Conservation (phyloP, 306 rosid species). For the Argentina anserina region DNA sequence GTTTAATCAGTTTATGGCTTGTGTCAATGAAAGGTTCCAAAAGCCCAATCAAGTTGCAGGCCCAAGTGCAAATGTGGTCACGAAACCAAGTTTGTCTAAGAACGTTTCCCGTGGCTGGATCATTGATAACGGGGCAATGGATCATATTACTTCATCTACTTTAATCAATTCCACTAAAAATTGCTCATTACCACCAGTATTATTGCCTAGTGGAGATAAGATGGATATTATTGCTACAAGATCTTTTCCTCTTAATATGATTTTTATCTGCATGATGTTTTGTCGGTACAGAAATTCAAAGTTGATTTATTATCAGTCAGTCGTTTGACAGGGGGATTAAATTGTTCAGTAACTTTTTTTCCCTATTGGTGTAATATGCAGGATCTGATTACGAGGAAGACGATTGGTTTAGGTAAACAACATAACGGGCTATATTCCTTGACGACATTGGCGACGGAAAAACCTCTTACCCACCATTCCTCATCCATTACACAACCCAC, state of each 20-base stretch:
- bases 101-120: too few relatives aligned
- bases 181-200: not conserved
- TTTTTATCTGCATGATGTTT: too few relatives aligned
- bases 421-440: too few relatives aligned
- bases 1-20: too few relatives aligned
- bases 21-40: too few relatives aligned
- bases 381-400: not conserved
- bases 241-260: not conserved
- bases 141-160: too few relatives aligned
- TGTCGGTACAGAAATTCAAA: too few relatives aligned
- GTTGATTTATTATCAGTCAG: too few relatives aligned
- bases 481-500: not conserved
- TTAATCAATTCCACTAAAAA: not conserved
- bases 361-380: slow-evolving; percentile 7
- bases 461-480: not conserved
- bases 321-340: too few relatives aligned
- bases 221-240: not conserved
- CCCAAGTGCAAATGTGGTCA: not conserved
- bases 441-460: not conserved
- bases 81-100: slow-evolving; percentile 3
- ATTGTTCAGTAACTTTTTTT: too few relatives aligned
- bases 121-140: too few relatives aligned
- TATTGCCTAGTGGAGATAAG: not conserved
- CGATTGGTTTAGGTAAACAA: slow-evolving; percentile 9
- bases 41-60: not conserved